Evolutionary conservation across 1,284 basidiomycete species (phyloP), one percentile per base, ranked within the genome.

Genomic region (Boletus sp.): DNA sequence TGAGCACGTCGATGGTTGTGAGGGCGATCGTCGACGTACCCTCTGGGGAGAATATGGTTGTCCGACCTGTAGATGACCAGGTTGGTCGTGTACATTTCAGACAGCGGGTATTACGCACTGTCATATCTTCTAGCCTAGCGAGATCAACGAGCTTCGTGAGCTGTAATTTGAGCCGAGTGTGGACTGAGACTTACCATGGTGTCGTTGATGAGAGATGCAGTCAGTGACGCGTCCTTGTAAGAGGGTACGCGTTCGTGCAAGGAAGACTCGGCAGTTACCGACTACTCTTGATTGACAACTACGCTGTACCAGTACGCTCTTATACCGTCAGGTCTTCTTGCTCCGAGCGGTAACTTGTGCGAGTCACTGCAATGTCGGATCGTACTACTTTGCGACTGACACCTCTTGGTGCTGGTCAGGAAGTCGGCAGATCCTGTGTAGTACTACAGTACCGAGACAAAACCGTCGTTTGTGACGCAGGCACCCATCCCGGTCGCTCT

Each of bases 351-450:
- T n/a, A n/a, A n/a, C n/a, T n/a, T n/a, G n/a, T n/a, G n/a, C n/a
- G n/a, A n/a, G n/a, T 32, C 8, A n/a, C 30, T 3, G 1, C 17
- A 32, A 59, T 48, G 43, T 36, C 29, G 30, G 29, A 41, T 33
- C 2, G 2, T 20, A 25, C 50, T 19, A 35, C 26, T 1, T 20
- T 60, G 25, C 56, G 42, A 48, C 2, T 60, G 22, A 57, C 47
- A 3, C 53, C 56, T 1, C 80, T 97, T n/a, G 94, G 94, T 49
- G 93, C 94, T 17, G 94, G 94, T 5, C 94, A 97, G 69, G 94
- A 99, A 71, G 95, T 98, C 46, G 95, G 95, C 4, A 75, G 95
- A 46, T 95, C 92, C 1, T 99, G 95, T 69, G 94, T 95, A 64
- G 93, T 98, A 25, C 76, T 99, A 52, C 88, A 94, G 67, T 91